phyloP scores from a whole-genome alignment of 78 protist species.

The Cavenderia fasciculata region DNA sequence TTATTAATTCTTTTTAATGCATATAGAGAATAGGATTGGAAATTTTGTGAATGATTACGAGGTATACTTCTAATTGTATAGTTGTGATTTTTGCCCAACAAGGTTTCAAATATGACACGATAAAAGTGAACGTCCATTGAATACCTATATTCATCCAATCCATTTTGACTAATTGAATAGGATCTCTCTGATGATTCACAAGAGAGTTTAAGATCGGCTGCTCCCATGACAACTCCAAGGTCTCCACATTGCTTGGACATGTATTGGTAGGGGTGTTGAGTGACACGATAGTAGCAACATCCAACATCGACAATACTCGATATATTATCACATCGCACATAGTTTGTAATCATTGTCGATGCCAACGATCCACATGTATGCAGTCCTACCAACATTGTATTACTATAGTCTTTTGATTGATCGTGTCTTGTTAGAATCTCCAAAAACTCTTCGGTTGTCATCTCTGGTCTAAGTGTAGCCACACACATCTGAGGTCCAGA shows the following conservation, averaged over 20 bases:
- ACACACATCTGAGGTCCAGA: conserved; percentile 49
- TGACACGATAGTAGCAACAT: conserved; percentile 57
- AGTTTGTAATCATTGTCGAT: conserved; percentile 39
- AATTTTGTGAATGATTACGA: not conserved
- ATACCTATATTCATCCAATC: conserved; percentile 10
- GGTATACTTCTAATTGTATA: conserved; percentile 35
- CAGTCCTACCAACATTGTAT: conserved; percentile 34
- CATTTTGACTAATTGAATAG: not conserved
- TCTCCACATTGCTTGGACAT: conserved; percentile 1
- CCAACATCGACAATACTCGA: conserved; percentile 49
- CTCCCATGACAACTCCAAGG: not conserved
- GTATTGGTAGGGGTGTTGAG: not conserved
- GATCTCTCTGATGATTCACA: conserved; percentile 48
- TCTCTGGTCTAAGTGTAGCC: conserved; percentile 2
- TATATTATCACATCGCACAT: conserved; percentile 25
- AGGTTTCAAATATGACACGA: conserved; percentile 46
- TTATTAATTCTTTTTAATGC: conserved; percentile 23
- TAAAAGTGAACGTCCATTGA: conserved; percentile 27
- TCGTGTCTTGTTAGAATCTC: conserved; percentile 3
- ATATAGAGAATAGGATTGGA: not conserved
- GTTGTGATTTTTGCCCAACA: not conserved
- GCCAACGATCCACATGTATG: conserved; percentile 60
- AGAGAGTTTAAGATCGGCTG: conserved; percentile 45
- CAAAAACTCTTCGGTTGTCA: conserved; percentile 34
- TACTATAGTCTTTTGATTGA: not conserved